phyloP scores from a whole-genome alignment of 2,329 filamentous ascomycete genomes.

The Clarireedia monteithiana region DNA sequence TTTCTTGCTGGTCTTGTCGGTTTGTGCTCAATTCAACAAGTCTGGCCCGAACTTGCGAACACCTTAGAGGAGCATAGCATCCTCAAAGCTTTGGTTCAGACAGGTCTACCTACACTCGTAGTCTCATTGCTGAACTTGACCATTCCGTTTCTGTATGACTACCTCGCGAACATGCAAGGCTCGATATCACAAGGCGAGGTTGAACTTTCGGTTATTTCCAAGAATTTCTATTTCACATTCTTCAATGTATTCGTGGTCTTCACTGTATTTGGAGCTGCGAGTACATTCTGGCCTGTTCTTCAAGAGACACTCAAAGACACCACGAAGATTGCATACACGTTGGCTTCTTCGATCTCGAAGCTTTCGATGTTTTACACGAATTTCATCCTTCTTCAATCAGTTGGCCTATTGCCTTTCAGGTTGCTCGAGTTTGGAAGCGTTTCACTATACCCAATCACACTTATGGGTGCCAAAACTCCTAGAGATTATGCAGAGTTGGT shows the following conservation, averaged over 20 bases:
- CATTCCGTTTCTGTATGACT: conserved; percentile 93
- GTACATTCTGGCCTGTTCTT: conserved; percentile 65
- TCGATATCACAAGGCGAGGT: conserved; percentile 94
- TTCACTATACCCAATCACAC: conserved; percentile 70
- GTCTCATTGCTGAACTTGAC: conserved; percentile 82
- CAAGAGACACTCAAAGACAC: conserved; percentile 72
- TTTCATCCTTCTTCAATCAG: conserved; percentile 84
- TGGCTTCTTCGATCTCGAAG: conserved; percentile 67
- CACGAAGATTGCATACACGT: conserved; percentile 63
- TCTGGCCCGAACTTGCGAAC: conserved; percentile 63
- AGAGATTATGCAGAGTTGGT: conserved; percentile 79
- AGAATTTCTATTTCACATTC: conserved; percentile 99
- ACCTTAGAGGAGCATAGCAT: conserved; percentile 61
- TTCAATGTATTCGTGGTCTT: conserved; percentile 98
- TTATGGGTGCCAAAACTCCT: conserved; percentile 75
- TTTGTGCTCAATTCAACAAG: conserved; percentile 67
- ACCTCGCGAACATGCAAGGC: conserved; percentile 81
- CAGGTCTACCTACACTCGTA: conserved; percentile 76
- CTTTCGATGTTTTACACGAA: conserved; percentile 85
- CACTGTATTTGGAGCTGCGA: conserved; percentile 75
- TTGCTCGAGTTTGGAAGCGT: conserved; percentile 86
- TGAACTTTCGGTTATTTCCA: conserved; percentile 89
- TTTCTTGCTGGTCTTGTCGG: conserved; percentile 73
- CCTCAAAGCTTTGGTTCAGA: conserved; percentile 71
- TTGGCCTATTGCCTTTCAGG: conserved; percentile 90